Evolutionary conservation across 2,329 filamentous ascomycete genomes (phyloP).

Genomic region (Cryphonectria japonica): DNA sequence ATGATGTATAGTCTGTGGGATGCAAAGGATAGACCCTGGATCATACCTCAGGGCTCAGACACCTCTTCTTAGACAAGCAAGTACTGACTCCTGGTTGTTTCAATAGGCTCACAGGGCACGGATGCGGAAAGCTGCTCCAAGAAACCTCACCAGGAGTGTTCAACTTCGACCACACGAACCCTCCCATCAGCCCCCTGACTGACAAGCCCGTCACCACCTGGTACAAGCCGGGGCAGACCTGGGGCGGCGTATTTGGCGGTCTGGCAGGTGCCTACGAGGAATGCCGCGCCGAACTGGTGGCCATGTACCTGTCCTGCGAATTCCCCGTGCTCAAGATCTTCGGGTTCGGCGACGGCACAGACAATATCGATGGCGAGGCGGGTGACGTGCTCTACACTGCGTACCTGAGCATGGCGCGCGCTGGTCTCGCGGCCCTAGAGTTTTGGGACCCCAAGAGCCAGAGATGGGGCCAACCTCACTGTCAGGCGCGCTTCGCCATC

Average conservation of each 20-base stretch:
- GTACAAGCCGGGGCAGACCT: slow-evolving; percentile 96
- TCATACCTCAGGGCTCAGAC: not conserved
- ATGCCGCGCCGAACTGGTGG: slow-evolving; percentile 91
- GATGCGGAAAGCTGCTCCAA: slow-evolving; percentile 90
- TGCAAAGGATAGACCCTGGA: not conserved
- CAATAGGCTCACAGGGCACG: slow-evolving; percentile 69
- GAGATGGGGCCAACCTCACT: slow-evolving; percentile 93
- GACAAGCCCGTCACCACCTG: slow-evolving; percentile 78
- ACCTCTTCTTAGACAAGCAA: not conserved
- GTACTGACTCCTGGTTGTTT: not conserved
- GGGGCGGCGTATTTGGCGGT: slow-evolving; percentile 88
- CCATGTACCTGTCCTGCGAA: slow-evolving; percentile 87
- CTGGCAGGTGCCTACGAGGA: slow-evolving; percentile 91
- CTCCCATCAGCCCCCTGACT: slow-evolving; percentile 79
- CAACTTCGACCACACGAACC: slow-evolving; percentile 86
- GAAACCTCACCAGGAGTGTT: slow-evolving; percentile 80
- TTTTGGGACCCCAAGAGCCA: slow-evolving; percentile 91
- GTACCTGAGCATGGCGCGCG: slow-evolving; percentile 92
- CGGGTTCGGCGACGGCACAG: slow-evolving; percentile 78
- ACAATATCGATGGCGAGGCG: slow-evolving; percentile 74
- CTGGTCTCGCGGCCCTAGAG: slow-evolving; percentile 86
- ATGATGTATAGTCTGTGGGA: not conserved
- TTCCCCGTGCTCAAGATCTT: slow-evolving; percentile 90
- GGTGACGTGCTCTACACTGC: slow-evolving; percentile 86
- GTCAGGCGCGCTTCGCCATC: slow-evolving; percentile 89